phyloP scores from a whole-genome alignment of 225 moss, liverwort and hornwort genomes.

The Polytrichum formosum region DNA sequence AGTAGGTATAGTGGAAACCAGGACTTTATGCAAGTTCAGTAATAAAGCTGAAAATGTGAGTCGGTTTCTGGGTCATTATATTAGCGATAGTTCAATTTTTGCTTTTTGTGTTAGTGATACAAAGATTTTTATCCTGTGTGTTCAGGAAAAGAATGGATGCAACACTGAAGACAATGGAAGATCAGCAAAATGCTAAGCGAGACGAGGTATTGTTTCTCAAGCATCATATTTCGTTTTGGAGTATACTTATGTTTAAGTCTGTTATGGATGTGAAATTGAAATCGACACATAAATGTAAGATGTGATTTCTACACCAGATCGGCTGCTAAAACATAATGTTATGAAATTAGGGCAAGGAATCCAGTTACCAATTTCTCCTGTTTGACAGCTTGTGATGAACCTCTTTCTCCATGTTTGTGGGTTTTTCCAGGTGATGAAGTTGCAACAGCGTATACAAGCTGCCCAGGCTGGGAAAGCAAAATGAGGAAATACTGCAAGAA shows the following conservation, averaged over 20 bases:
- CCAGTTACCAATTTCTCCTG: neutral
- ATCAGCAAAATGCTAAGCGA: constrained; percentile 67
- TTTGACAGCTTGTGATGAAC: neutral
- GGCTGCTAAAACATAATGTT: too few species aligned
- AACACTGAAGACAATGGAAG: constrained; percentile 85
- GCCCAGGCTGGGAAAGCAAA: constrained; percentile 61
- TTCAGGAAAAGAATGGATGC: constrained; percentile 78
- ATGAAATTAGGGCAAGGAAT: too few species aligned
- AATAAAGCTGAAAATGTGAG: too few species aligned
- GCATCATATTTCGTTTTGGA: too few species aligned
- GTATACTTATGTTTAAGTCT: too few species aligned
- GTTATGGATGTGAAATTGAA: too few species aligned
- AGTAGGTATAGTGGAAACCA: too few species aligned
- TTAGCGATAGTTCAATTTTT: too few species aligned
- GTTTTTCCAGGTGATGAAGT: constrained; percentile 60
- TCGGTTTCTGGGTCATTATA: too few species aligned
- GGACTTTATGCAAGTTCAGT: too few species aligned
- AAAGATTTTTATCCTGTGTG: neutral
- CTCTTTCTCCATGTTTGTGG: neutral
- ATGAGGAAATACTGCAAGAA: constrained; percentile 16
- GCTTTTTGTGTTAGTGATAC: neutral
- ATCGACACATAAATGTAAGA: too few species aligned
- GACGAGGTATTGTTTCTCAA: constrained; percentile 56
- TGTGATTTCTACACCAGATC: too few species aligned
- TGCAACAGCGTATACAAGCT: constrained; percentile 72